Conservation (phyloP, 169 alveolate genomes). For the Plasmodium coatneyi region DNA sequence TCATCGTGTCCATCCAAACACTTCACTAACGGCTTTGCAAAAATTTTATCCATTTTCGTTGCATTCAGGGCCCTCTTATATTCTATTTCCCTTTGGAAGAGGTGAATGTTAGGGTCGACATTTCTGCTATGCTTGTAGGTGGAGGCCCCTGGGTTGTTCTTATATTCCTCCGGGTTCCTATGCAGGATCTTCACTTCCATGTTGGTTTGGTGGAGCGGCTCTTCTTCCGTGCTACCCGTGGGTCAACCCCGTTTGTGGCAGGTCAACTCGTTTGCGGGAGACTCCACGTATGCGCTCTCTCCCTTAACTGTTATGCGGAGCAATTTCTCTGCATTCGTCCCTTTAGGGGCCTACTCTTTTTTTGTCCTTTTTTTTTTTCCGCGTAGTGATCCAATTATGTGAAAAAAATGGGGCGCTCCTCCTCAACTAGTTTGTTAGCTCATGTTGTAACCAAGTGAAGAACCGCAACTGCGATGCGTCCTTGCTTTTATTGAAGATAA, state of each 20-base stretch:
- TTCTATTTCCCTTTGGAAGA: constrained; percentile 89
- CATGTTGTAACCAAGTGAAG: background rate
- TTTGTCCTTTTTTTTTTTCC: background rate
- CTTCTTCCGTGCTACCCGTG: background rate
- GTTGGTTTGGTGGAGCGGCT: background rate
- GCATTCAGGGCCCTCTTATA: constrained; percentile 96
- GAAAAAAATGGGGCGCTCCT: background rate
- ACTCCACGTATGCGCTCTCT: background rate
- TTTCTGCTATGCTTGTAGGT: constrained; percentile 72
- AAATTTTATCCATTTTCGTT: constrained; percentile 96
- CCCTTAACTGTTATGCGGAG: background rate
- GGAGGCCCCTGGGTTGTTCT: constrained; percentile 52
- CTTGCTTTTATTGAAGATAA: background rate
- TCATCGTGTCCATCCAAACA: constrained; percentile 97
- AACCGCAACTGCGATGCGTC: background rate
- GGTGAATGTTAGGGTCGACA: constrained; percentile 53
- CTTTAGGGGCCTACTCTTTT: background rate
- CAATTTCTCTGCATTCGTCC: background rate
- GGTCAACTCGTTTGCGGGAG: background rate
- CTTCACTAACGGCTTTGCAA: constrained; percentile 97
- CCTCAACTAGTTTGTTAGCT: background rate
- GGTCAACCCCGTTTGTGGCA: background rate
- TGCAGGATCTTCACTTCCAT: constrained; percentile 82
- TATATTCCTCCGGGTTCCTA: constrained; percentile 79
- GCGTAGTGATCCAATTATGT: background rate